Percentiles rank a stretch among this genome's conserved stretches.
phyloP scores from a whole-genome alignment of 352 stramenopile species.

The Pythium catenulatum region DNA sequence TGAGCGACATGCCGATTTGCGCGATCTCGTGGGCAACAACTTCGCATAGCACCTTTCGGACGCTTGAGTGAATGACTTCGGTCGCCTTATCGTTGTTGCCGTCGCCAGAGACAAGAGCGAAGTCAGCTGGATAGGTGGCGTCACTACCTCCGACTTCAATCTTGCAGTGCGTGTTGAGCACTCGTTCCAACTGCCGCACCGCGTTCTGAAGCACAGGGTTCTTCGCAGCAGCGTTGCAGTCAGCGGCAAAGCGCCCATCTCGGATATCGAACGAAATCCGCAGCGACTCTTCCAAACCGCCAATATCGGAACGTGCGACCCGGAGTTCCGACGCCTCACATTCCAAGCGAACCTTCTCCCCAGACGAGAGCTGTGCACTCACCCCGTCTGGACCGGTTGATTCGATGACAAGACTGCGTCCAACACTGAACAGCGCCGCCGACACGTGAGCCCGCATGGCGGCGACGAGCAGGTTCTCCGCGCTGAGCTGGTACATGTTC shows the following conservation, averaged over 20 bases:
- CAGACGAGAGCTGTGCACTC: slow-evolving; percentile 79
- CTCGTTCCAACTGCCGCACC: slow-evolving; percentile 81
- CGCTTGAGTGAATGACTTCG: slow-evolving; percentile 82
- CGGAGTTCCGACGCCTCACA: slow-evolving; percentile 80
- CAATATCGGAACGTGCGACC: slow-evolving; percentile 84
- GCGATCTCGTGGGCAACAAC: slow-evolving; percentile 92
- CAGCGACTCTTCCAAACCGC: slow-evolving; percentile 85
- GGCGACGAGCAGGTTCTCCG: slow-evolving; percentile 85
- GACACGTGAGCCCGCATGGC: slow-evolving; percentile 88
- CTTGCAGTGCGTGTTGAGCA: slow-evolving; percentile 89
- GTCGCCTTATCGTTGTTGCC: slow-evolving; percentile 85
- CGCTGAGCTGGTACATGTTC: slow-evolving; percentile 88
- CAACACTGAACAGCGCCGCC: slow-evolving; percentile 83
- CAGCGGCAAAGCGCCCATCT: slow-evolving; percentile 82
- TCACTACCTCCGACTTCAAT: slow-evolving; percentile 78
- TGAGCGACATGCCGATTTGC: slow-evolving; percentile 84
- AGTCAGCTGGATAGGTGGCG: slow-evolving; percentile 74
- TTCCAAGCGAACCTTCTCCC: slow-evolving; percentile 82
- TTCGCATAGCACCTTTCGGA: slow-evolving; percentile 86
- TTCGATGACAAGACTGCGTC: slow-evolving; percentile 84
- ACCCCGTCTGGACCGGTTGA: slow-evolving; percentile 73
- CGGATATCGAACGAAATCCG: slow-evolving; percentile 91
- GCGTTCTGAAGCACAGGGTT: slow-evolving; percentile 74
- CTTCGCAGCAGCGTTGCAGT: slow-evolving; percentile 81
- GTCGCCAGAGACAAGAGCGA: slow-evolving; percentile 84